Evolutionary conservation across 2,329 filamentous ascomycete genomes (phyloP).

Genomic region (Colletotrichum echinochloae): DNA sequence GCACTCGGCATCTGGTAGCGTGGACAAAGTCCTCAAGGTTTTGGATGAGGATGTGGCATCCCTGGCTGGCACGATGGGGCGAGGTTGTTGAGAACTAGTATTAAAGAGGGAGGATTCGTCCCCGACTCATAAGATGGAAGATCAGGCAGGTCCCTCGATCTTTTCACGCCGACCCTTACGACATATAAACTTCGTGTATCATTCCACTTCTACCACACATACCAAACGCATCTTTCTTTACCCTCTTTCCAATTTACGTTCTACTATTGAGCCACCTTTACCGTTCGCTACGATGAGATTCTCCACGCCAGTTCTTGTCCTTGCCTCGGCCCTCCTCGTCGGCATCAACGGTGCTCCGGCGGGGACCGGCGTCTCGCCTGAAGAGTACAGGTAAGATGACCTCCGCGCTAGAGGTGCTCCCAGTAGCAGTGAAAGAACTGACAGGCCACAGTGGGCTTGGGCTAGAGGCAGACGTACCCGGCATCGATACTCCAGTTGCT

Average conservation of each 20-base stretch:
- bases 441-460: constrained; percentile 11
- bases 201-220: background rate
- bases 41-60: constrained; percentile 24
- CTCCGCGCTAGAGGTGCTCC: background rate
- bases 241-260: background rate
- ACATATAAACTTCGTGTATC: constrained; percentile 17
- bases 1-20: background rate
- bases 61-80: constrained; percentile 4
- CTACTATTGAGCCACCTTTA: background rate
- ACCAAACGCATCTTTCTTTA: constrained; percentile 11
- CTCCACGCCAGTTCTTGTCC: constrained; percentile 24
- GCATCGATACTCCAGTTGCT: background rate
- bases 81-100: constrained; percentile 13
- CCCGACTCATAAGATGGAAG: fast-evolving
- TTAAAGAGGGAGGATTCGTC: constrained; percentile 25
- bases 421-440: background rate
- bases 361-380: constrained; percentile 2
- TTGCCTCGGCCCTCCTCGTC: constrained; percentile 35
- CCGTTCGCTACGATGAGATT: constrained; percentile 26
- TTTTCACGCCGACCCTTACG: constrained; percentile 23
- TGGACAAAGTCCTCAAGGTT: constrained; percentile 24
- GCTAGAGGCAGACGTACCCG: constrained; percentile 16
- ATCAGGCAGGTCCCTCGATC: constrained; percentile 31
- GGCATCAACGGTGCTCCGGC: constrained; percentile 38
- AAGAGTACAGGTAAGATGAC: constrained; percentile 6